phyloP scores from a whole-genome alignment of 108 stramenopile species.

The Phaeodactylum tricornutum region DNA sequence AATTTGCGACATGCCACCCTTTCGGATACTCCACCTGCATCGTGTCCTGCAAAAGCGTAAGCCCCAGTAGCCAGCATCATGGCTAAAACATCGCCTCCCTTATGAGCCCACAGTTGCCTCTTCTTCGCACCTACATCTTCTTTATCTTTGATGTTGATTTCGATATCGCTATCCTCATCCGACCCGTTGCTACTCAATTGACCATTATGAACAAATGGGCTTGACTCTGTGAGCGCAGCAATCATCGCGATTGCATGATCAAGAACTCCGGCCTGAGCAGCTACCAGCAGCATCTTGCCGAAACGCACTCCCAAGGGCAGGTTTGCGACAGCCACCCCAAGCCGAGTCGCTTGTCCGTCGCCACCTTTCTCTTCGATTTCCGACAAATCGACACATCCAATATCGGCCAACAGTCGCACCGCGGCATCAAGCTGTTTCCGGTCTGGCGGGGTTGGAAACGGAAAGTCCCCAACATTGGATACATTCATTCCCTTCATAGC shows the following conservation, averaged over 20 bases:
- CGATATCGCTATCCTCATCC: slow-evolving; percentile 25
- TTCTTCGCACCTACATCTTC: slow-evolving; percentile 6
- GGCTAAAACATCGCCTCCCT: slow-evolving; percentile 71
- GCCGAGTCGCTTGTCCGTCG: slow-evolving; percentile 64
- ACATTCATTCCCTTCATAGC: slow-evolving; percentile 86
- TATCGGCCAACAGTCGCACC: slow-evolving; percentile 51
- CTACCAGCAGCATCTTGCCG: slow-evolving; percentile 84
- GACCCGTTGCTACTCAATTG: slow-evolving; percentile 19
- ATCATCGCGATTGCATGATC: slow-evolving; percentile 78
- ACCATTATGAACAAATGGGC: slow-evolving; percentile 42
- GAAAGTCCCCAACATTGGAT: slow-evolving; percentile 57
- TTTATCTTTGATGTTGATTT: slow-evolving; percentile 19
- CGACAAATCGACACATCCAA: slow-evolving; percentile 72
- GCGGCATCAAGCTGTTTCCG: slow-evolving; percentile 58
- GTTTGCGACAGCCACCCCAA: slow-evolving; percentile 67
- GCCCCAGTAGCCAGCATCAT: slow-evolving; percentile 73
- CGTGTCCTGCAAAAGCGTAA: slow-evolving; percentile 73
- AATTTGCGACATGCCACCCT: slow-evolving; percentile 51
- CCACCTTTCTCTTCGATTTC: slow-evolving; percentile 54
- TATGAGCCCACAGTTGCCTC: slow-evolving; percentile 55
- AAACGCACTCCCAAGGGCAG: slow-evolving; percentile 82
- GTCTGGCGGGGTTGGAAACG: slow-evolving; percentile 64
- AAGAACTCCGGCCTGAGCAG: slow-evolving; percentile 72
- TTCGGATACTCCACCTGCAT: slow-evolving; percentile 66
- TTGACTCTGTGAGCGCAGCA: slow-evolving; percentile 63